Evolutionary conservation across 768 basidiomycete species (phyloP).

Genomic region (Rhizopogon sp.): DNA sequence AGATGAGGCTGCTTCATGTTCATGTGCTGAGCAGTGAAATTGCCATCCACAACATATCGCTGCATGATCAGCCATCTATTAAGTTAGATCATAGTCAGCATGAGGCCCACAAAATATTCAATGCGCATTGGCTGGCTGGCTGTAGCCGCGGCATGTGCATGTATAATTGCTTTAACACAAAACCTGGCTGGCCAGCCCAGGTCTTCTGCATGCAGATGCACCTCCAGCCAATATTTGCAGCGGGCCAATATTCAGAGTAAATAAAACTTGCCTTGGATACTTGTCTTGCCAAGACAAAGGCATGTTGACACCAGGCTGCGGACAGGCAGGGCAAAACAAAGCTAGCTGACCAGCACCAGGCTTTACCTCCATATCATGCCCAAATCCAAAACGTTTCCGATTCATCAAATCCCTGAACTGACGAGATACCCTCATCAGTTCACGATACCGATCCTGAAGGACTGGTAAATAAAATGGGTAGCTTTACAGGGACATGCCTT

Average conservation of each 20-base stretch:
- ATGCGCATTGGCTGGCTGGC: no score
- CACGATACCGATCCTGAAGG: constrained; percentile 7
- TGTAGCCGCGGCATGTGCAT: no score
- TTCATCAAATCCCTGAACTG: constrained; percentile 1
- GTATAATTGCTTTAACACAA: no score
- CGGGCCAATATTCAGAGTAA: background rate
- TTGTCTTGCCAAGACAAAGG: constrained; percentile 15
- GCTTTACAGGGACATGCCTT: no score
- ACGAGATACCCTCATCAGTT: constrained; percentile 5
- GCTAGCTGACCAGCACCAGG: constrained; percentile 5
- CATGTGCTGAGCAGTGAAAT: constrained; percentile 10
- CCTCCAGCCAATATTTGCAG: no score
- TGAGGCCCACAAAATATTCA: no score
- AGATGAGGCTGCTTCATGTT: constrained; percentile 16
- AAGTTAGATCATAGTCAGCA: no score
- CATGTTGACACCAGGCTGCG: constrained; percentile 21
- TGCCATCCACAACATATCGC: constrained; percentile 7
- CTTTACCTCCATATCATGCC: constrained; percentile 1
- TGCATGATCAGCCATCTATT: background rate
- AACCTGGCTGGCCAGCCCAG: no score
- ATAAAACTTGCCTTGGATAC: constrained; percentile 1
- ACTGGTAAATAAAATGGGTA: background rate
- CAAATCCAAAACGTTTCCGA: constrained; percentile 4
- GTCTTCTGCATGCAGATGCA: no score
- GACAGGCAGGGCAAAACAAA: constrained; percentile 25